Conservation (phyloP, 2,329 filamentous ascomycete species). For the Aureobasidium sp. region DNA sequence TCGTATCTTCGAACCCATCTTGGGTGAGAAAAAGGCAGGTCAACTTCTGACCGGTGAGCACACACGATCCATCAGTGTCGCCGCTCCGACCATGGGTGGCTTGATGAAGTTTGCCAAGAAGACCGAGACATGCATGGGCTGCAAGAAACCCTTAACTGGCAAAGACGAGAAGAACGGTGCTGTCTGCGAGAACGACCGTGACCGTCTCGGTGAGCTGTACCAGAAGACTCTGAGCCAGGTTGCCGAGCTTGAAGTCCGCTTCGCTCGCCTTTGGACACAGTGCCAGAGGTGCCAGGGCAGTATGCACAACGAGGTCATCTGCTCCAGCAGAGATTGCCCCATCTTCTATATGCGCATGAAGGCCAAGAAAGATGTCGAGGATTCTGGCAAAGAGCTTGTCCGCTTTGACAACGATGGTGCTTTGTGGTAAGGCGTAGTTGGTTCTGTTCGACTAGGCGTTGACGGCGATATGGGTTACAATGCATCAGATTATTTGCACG, state of each 20-base stretch:
- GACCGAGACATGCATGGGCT: constrained; percentile 96
- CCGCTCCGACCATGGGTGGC: constrained; percentile 81
- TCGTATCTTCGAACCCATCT: constrained; percentile 94
- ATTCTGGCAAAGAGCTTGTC: constrained; percentile 79
- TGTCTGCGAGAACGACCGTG: constrained; percentile 77
- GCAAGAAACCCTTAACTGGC: constrained; percentile 85
- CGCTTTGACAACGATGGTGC: constrained; percentile 83
- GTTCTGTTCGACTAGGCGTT: not conserved
- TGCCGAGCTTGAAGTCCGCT: constrained; percentile 85
- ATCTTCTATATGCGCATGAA: constrained; percentile 99
- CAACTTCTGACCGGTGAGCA: constrained; percentile 86
- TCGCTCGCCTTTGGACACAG: constrained; percentile 92
- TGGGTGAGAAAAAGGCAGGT: constrained; percentile 84
- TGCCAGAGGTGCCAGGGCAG: constrained; percentile 96
- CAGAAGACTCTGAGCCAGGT: constrained; percentile 82
- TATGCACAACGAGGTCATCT: constrained; percentile 98
- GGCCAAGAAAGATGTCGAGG: constrained; percentile 97
- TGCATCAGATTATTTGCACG: not conserved
- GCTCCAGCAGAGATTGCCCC: constrained; percentile 89
- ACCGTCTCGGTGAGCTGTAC: constrained; percentile 84
- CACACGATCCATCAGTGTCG: constrained; percentile 84
- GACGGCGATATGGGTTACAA: not conserved
- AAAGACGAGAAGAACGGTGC: constrained; percentile 76
- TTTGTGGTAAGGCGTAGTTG: constrained; percentile 42
- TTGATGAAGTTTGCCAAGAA: constrained; percentile 99